Base-by-base conservation (phyloP, 371 early-diverging fungal species). In the Amoeboaphelidium occidentale region DNA sequence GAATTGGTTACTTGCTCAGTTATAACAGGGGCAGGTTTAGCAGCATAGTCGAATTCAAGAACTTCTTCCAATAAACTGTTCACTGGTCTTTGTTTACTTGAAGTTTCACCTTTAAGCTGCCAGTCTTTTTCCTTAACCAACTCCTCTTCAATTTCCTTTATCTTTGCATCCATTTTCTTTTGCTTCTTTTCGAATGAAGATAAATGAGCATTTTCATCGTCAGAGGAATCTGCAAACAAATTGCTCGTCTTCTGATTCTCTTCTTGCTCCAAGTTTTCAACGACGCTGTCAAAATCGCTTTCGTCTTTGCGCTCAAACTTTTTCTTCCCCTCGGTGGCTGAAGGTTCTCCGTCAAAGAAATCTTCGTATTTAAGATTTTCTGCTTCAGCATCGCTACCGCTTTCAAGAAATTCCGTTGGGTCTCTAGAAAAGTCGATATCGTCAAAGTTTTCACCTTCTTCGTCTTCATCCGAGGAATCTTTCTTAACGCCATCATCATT, bases 11-110 rank as follows among this genome's bases (percentile, higher is more conserved):
- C 66, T 61, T 91, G 88, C 58, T 86, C 82, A 0, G 94, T 92
- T 45, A 90, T 78, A 14, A 91, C 80, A 2, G 96, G 96, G 0
- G 86, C 87, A 17, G 96, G 89, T 68, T 82, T 85, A 51, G 74
- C 69, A 27, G 78, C 81, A 49, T 77, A 73, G 52, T 93, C 94
- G 59, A 87, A 80, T 48, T 90, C 92, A 4, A 96, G 63, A 51
- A 84, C 80, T 60, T 93, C 89, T 57, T 84, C 90, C 44, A 96
- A 64, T 52, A 96, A 65, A 64, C 88, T 85, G 69, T 96, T 83
- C 43, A 80, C 53, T 1, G 96, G 96, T 42, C 96, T 73, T n/a
- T 62, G 64, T 24, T 69, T 73, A 10, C 81, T 71, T 22, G 51
- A 57, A 2, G 75, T 75, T 63, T 96, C 96, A 54, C 96, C 96